Evolutionary conservation across 306 rosid genomes (phyloP).

Genomic region (Prinsepia uniflora): DNA sequence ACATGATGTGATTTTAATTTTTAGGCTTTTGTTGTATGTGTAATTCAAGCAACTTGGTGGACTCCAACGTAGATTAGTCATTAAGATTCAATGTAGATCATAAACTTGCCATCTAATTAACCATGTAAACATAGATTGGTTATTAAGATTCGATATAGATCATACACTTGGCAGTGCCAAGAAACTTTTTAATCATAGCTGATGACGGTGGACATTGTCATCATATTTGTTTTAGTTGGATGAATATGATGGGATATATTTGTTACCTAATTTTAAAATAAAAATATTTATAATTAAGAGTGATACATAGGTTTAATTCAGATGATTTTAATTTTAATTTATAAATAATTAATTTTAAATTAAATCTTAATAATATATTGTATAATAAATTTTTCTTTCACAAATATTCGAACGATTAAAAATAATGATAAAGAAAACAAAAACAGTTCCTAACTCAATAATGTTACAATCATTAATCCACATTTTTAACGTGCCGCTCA

Average conservation of each 20-base stretch:
- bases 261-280: too few relatives aligned
- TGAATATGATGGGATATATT: too few relatives aligned
- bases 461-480: background rate
- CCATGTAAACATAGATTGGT: background rate
- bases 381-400: too few relatives aligned
- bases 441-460: background rate
- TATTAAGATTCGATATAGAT: background rate
- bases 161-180: background rate
- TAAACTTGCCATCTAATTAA: background rate
- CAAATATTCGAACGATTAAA: too few relatives aligned
- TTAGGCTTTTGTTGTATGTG: background rate
- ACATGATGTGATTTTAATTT: background rate
- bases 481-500: constrained; percentile 6
- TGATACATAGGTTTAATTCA: too few relatives aligned
- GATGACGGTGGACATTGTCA: too few relatives aligned
- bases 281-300: too few relatives aligned
- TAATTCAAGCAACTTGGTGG: background rate
- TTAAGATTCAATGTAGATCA: background rate
- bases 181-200: background rate
- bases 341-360: too few relatives aligned
- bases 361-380: too few relatives aligned
- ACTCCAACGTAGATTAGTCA: background rate
- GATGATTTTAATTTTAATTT: too few relatives aligned
- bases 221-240: too few relatives aligned
- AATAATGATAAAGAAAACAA: too few relatives aligned